phyloP scores from a whole-genome alignment of 163 green algal genomes.

The Chlorella variabilis region DNA sequence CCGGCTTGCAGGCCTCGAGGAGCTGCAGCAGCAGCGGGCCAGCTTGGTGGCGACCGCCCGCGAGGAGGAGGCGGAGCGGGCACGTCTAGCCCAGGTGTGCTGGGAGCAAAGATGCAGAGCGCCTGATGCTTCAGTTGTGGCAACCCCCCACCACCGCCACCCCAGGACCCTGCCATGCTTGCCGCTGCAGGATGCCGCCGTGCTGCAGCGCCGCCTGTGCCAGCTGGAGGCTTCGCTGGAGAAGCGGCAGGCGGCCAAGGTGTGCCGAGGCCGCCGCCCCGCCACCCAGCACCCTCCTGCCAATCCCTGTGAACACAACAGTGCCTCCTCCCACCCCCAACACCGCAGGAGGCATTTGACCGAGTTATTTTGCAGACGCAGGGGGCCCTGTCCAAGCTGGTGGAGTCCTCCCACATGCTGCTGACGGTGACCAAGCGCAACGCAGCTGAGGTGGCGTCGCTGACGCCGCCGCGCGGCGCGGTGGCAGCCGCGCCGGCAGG shows the following conservation, averaged over 20 bases:
- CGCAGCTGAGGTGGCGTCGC: slow-evolving; percentile 12
- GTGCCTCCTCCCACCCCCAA: no score
- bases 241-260: background rate
- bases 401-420: slow-evolving; percentile 84
- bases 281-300: no score
- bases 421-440: slow-evolving; percentile 65
- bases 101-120: no score
- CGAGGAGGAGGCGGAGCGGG: slow-evolving; percentile 80
- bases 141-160: no score
- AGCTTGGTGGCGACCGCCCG: slow-evolving; percentile 72
- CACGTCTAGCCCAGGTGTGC: slow-evolving; percentile 67
- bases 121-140: no score
- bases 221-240: slow-evolving; percentile 8
- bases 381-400: slow-evolving; percentile 83
- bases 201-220: background rate
- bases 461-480: background rate
- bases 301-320: no score
- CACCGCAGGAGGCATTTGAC: slow-evolving; percentile 83
- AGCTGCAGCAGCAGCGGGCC: slow-evolving; percentile 81
- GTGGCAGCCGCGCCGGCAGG: background rate
- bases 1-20: slow-evolving; percentile 75
- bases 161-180: slow-evolving; percentile 4
- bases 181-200: background rate
- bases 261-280: no score
- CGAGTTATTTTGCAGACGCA: slow-evolving; percentile 88